Evolutionary conservation across 164 flowering plant genomes (phyloP).

Genomic region (Magnolia sinica): DNA sequence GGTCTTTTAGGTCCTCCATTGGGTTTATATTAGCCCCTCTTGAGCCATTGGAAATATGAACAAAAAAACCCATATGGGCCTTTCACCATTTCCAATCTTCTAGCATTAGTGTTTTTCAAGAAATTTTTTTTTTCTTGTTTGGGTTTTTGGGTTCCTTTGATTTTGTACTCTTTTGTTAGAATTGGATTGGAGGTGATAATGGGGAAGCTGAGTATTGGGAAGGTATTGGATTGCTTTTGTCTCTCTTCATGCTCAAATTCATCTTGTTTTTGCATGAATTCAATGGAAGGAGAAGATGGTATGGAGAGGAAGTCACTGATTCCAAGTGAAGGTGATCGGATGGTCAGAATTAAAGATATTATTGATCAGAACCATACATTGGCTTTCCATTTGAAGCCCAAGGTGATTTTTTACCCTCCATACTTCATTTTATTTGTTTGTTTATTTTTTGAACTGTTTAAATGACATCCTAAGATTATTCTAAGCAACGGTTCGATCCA

Average conservation of each 20-base stretch:
- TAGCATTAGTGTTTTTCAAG: background rate
- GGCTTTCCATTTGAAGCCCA: conserved; percentile 74
- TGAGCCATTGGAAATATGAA: background rate
- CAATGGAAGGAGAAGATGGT: conserved; percentile 22
- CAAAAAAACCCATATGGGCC: background rate
- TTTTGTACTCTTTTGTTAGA: background rate
- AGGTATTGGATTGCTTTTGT: conserved; percentile 53
- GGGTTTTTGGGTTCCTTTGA: background rate
- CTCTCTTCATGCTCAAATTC: conserved; percentile 41
- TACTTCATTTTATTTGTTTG: background rate
- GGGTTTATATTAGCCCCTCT: background rate
- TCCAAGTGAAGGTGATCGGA: conserved; percentile 23
- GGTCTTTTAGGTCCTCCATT: background rate
- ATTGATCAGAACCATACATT: conserved; percentile 56
- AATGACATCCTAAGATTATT: background rate
- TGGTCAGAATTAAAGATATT: conserved; percentile 49
- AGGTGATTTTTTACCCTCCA: conserved; percentile 32
- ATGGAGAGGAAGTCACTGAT: conserved; percentile 49
- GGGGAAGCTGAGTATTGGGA: conserved; percentile 65
- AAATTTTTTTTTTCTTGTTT: background rate
- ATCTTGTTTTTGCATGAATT: conserved; percentile 54
- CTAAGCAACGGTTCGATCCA: background rate
- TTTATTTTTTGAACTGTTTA: background rate
- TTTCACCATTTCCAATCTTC: background rate
- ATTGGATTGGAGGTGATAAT: conserved; percentile 17